Base-by-base conservation (phyloP, 177 flowering plant species). In the Vitis hybrid region DNA sequence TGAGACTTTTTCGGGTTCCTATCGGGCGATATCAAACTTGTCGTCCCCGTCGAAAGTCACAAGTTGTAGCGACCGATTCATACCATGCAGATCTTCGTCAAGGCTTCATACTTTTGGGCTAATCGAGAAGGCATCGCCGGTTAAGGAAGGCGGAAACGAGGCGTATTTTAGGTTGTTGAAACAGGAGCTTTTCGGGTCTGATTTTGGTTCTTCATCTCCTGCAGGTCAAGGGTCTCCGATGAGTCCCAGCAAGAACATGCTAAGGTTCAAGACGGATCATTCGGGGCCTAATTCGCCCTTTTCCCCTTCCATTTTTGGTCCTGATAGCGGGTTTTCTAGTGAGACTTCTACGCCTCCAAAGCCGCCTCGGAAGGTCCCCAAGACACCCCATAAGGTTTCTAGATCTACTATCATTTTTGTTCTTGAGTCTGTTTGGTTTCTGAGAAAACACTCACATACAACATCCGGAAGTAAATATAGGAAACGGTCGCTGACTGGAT, bases 41-140 rank as follows among this genome's bases (percentile, higher is more conserved):
- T 73, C 88, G 10, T 79, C 70, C 64, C 72, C 91, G 5, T 85
- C 90, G 10, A 87, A 84, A 55, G 51, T 87, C 0, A 80, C 93
- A 0, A 74, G 84, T 16, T 88, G 89, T 76, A 90, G 99, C 57
- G 99, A 96, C 69, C 73, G 99, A 72, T 96, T 96, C 82, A 96
- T 96, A 31, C 99, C 99, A 0, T 92, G 98, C 82, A 79, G 99
- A 79, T 89, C 99, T 1, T 87, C 98, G 14, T 96, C 99, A 2
- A 81, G 99, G 78, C 89, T 96, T 3, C 97, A 96, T 76, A 84
- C 92, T 6, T 96, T 93, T 64, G 93, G 90, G 66, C 68, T 96
- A 33, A 74, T 84, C 14, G 97, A 94, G 57, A 94, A 92, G 71
- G 80, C 83, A 6, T 89, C 97, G 1, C 97, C 97, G 18, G 89